Conservation (phyloP, 495 filamentous ascomycete species). For the Aspergillus heteromorphus region DNA sequence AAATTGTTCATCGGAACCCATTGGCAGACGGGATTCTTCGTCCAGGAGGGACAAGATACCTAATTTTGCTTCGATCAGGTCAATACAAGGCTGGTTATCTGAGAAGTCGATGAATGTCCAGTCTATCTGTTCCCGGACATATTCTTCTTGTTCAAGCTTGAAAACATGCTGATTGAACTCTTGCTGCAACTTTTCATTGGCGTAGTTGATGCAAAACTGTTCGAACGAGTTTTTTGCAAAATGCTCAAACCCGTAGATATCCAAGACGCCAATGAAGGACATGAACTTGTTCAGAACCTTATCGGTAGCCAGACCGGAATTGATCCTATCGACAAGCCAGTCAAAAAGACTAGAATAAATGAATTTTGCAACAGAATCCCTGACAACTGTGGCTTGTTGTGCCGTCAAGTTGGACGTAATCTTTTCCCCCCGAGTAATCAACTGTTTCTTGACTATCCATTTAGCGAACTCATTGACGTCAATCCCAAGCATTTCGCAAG, state of each 20-base stretch:
- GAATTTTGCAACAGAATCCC: conserved; percentile 97
- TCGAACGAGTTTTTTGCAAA: conserved; percentile 99
- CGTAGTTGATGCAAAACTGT: conserved; percentile 99
- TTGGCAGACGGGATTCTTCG: conserved; percentile 92
- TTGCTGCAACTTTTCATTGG: conserved; percentile 98
- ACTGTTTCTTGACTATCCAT: conserved; percentile 99
- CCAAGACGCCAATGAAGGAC: conserved; percentile 97
- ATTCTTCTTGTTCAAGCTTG: conserved; percentile 98
- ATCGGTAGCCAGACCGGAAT: conserved; percentile 81
- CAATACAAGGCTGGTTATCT: conserved; percentile 99
- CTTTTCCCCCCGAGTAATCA: conserved; percentile 94
- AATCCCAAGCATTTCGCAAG: conserved; percentile 85
- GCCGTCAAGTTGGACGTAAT: conserved; percentile 94
- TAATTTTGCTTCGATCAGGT: conserved; percentile 94
- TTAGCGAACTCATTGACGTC: conserved; percentile 84
- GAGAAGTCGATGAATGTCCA: conserved; percentile 99
- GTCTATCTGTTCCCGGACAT: conserved; percentile 92
- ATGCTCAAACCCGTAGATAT: conserved; percentile 99
- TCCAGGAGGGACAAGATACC: conserved; percentile 90
- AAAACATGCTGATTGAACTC: conserved; percentile 99
- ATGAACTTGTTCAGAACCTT: conserved; percentile 73
- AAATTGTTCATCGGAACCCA: conserved; percentile 96
- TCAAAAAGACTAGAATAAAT: conserved; percentile 98
- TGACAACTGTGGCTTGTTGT: conserved; percentile 88
- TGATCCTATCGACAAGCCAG: conserved; percentile 96